phyloP scores from a whole-genome alignment of 495 filamentous ascomycete species.

The Podospora australis region DNA sequence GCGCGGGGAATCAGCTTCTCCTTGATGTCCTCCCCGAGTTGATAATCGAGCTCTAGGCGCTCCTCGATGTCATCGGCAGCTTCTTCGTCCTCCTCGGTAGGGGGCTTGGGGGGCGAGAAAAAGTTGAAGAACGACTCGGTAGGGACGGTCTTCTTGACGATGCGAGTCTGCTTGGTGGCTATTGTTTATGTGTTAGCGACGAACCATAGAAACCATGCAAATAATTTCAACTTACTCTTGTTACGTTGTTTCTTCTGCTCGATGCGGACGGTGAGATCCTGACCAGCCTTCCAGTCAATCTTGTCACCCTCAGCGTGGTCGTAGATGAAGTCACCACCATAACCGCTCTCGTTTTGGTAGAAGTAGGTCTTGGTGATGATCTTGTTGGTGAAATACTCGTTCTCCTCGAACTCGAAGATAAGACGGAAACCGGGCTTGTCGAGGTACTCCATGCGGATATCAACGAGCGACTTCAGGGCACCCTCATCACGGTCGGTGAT shows the following conservation, averaged over 20 bases:
- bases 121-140: slow-evolving; percentile 99
- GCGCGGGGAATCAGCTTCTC: slow-evolving; percentile 99
- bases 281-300: slow-evolving; percentile 91
- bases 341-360: slow-evolving; percentile 98
- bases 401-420: slow-evolving; percentile 93
- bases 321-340: slow-evolving; percentile 98
- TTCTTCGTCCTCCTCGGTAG: slow-evolving; percentile 69
- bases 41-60: slow-evolving; percentile 96
- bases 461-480: slow-evolving; percentile 81
- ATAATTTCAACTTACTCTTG: slow-evolving; percentile 69
- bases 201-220: background rate
- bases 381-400: slow-evolving; percentile 96
- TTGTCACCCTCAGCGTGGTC: slow-evolving; percentile 97
- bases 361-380: slow-evolving; percentile 96
- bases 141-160: slow-evolving; percentile 97
- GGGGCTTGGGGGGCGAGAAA: slow-evolving; percentile 91
- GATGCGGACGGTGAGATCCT: slow-evolving; percentile 87
- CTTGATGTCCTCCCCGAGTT: slow-evolving; percentile 99
- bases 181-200: slow-evolving; percentile 27
- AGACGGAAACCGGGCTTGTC: slow-evolving; percentile 96
- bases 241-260: slow-evolving; percentile 99
- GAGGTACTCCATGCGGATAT: slow-evolving; percentile 98
- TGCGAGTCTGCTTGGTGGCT: slow-evolving; percentile 98
- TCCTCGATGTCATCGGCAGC: slow-evolving; percentile 88
- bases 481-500: slow-evolving; percentile 95